Conservation (phyloP, 495 filamentous ascomycete genomes). For the Neurospora sp. region DNA sequence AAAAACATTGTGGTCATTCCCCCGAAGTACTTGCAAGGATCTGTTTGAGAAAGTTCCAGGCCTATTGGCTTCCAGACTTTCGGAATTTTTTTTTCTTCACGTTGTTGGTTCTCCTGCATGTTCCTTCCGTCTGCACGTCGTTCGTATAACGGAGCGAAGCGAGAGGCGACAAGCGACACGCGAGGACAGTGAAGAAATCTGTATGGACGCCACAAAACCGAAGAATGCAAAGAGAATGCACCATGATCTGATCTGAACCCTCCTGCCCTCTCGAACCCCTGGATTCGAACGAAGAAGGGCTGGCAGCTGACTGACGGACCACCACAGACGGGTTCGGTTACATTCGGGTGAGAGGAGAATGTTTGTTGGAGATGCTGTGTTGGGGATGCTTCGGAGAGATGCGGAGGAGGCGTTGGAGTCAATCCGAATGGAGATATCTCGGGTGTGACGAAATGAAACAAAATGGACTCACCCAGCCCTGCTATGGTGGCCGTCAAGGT, state of each 20-base stretch:
- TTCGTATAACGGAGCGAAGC: background rate
- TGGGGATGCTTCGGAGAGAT: background rate
- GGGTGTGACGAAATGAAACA: background rate
- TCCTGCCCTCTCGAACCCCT: no score
- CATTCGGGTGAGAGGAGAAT: background rate
- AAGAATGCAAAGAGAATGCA: background rate
- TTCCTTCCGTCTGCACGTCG: background rate
- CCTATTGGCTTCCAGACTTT: background rate
- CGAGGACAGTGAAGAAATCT: background rate
- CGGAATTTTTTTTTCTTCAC: background rate
- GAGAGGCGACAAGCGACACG: background rate
- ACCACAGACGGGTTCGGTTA: background rate
- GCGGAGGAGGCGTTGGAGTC: background rate
- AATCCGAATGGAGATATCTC: background rate
- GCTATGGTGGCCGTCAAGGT: background rate
- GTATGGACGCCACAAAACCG: background rate
- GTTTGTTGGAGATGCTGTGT: background rate
- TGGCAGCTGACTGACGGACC: background rate
- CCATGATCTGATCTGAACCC: background rate
- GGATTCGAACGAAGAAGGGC: background rate
- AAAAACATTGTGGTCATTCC: background rate
- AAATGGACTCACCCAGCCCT: background rate
- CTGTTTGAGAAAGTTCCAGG: background rate
- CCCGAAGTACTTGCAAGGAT: background rate
- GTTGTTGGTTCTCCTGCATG: background rate